A percentile compares a stretch with the other conserved stretches of the same genome.
Evolutionary conservation across 1,284 basidiomycete species (phyloP).

Genomic region (Chalciporus sp.): DNA sequence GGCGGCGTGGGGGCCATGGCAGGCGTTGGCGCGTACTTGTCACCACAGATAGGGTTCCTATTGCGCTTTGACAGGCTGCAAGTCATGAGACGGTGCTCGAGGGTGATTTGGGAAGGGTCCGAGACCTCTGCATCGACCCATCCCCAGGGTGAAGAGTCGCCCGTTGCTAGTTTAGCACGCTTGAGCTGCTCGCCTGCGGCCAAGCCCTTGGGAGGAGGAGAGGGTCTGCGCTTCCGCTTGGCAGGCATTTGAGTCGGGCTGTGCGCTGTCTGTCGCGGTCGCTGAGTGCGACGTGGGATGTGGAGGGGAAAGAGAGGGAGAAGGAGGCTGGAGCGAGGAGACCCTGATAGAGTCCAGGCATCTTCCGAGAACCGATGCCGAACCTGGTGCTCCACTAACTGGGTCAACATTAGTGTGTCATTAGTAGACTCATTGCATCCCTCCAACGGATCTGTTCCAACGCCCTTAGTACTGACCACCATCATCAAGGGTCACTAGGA

Average conservation of each 20-base stretch:
- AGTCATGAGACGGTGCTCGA: conserved; percentile 62
- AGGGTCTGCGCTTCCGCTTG: conserved; percentile 62
- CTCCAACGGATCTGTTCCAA: neutral
- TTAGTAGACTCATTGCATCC: neutral
- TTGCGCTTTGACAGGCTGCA: conserved; percentile 64
- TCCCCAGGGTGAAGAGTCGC: conserved; percentile 61
- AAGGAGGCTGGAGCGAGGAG: conserved; percentile 11
- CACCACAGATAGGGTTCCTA: conserved; percentile 51
- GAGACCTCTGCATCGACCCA: conserved; percentile 75
- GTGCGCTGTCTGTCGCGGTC: conserved; percentile 1
- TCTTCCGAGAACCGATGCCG: conserved; percentile 30
- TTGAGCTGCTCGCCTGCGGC: conserved; percentile 62
- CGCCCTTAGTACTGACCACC: neutral
- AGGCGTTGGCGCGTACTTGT: conserved; percentile 46
- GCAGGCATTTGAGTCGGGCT: conserved; percentile 45
- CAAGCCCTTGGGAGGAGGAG: conserved; percentile 52
- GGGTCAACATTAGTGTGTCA: no score
- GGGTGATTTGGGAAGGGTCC: conserved; percentile 57
- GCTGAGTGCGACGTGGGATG: conserved; percentile 8
- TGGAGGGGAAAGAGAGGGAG: conserved; percentile 16
- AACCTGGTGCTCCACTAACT: neutral
- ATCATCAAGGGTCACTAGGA: conserved; percentile 1
- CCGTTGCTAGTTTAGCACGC: conserved; percentile 50
- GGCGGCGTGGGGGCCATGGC: conserved; percentile 10
- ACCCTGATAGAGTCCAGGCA: conserved; percentile 16